Conservation (phyloP, 345 rosid genomes). For the Barbarea vulgaris region DNA sequence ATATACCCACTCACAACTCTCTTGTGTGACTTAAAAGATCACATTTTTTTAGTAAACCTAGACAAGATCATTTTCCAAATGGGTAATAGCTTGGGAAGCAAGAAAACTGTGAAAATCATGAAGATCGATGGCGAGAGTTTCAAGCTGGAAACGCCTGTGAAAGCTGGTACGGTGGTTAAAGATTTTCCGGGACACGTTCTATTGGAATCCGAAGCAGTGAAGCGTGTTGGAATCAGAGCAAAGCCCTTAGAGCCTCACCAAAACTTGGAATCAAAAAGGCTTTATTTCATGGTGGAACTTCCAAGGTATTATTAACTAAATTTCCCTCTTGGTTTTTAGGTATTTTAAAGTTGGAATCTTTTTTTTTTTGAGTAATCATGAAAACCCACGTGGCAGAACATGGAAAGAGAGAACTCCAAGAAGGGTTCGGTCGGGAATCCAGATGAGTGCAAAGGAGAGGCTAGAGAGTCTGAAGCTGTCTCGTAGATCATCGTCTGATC, state of each 20-base stretch:
- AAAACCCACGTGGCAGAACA: constrained; percentile 37
- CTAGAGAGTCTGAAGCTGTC: constrained; percentile 79
- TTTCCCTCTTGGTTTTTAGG: background rate
- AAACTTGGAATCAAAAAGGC: constrained; percentile 64
- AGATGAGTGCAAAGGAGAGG: constrained; percentile 86
- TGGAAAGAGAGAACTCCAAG: constrained; percentile 52
- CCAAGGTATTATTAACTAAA: constrained; percentile 44
- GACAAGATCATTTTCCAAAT: constrained; percentile 36
- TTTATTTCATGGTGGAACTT: constrained; percentile 80
- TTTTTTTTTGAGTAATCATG: constrained; percentile 3
- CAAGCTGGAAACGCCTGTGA: constrained; percentile 79
- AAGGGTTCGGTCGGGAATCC: constrained; percentile 75
- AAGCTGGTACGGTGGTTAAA: constrained; percentile 67
- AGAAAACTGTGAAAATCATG: constrained; percentile 69
- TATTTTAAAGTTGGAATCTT: background rate
- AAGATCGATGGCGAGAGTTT: constrained; percentile 81
- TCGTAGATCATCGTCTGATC: constrained; percentile 79
- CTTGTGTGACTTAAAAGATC: background rate
- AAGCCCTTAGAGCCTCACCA: constrained; percentile 68
- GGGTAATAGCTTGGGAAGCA: constrained; percentile 79
- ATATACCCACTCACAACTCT: constrained; percentile 1
- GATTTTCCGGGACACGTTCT: constrained; percentile 72
- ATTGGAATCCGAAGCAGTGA: constrained; percentile 78
- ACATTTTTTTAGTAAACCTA: constrained; percentile 16
- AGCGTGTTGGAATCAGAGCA: constrained; percentile 73